phyloP scores from a whole-genome alignment of 805 yeast genomes.

The Kregervanrija fluxuum region DNA sequence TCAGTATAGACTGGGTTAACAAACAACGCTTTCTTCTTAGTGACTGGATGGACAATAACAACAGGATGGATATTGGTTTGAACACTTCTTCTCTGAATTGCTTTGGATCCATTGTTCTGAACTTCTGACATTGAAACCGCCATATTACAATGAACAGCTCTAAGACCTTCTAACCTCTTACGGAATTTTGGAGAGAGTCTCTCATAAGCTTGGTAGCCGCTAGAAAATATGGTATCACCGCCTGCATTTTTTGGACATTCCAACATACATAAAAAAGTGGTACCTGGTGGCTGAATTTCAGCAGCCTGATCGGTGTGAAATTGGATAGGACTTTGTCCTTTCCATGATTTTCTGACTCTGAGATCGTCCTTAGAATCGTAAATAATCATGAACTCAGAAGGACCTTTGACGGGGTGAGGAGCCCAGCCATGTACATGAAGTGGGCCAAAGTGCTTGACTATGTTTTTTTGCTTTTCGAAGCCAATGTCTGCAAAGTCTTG shows the following conservation, averaged over 20 bases:
- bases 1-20: constrained; percentile 57
- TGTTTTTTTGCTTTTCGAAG: constrained; percentile 39
- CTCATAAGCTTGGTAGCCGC: constrained; percentile 61
- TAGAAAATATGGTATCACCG: constrained; percentile 73
- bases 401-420: constrained; percentile 71
- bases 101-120: constrained; percentile 56
- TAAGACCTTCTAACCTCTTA: constrained; percentile 49
- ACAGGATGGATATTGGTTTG: constrained; percentile 61
- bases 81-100: constrained; percentile 56
- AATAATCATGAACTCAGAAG: constrained; percentile 58
- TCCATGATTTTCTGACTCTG: constrained; percentile 53
- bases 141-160: constrained; percentile 52
- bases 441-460: constrained; percentile 61
- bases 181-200: constrained; percentile 62
- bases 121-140: constrained; percentile 36
- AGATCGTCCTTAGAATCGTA: constrained; percentile 57
- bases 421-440: constrained; percentile 63
- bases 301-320: constrained; percentile 77
- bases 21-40: constrained; percentile 50
- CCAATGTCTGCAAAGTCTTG: constrained; percentile 60
- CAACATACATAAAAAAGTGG: constrained; percentile 58
- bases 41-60: constrained; percentile 64
- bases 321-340: constrained; percentile 28
- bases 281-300: constrained; percentile 67
- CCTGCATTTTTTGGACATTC: constrained; percentile 44